These are phyloP conservation scores for Clitoria ternatea DNA, from an alignment of 306 rosid genomes.

Conservation along the genomic window DNA sequence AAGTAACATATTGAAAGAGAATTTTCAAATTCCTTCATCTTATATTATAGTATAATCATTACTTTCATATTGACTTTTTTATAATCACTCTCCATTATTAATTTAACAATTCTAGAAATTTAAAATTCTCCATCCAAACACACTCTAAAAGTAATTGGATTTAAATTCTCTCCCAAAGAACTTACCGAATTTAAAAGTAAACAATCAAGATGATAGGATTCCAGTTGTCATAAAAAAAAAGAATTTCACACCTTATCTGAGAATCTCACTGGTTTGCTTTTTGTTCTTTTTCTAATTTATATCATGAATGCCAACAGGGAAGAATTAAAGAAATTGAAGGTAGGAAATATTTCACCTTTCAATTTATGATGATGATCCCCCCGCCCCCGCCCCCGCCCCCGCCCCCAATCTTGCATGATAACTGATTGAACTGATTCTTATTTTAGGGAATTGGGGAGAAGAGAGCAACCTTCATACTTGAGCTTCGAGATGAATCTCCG, in stretches of 20 bases:
- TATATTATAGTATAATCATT: too few relatives aligned
- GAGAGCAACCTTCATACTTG: constrained; percentile 65
- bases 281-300: neutral
- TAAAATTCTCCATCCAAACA: too few relatives aligned
- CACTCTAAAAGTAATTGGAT: too few relatives aligned
- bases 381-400: too few relatives aligned
- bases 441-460: constrained; percentile 98
- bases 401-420: neutral
- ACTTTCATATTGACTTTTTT: too few relatives aligned
- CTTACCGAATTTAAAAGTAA: neutral
- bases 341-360: constrained; percentile 22
- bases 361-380: neutral
- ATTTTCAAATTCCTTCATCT: too few relatives aligned
- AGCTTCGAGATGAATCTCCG: constrained; percentile 72
- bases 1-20: too few relatives aligned
- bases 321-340: constrained; percentile 68
- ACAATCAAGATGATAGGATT: neutral
- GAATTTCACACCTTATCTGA: neutral
- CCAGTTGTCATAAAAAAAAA: neutral
- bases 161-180: neutral
- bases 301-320: constrained; percentile 42
- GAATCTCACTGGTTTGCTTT: constrained; percentile 16
- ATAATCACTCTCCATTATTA: too few relatives aligned
- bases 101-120: too few relatives aligned
- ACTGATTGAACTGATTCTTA: neutral